Evolutionary conservation across 2,329 filamentous ascomycete species (phyloP).

Genomic region (Fusarium oligoseptatum): DNA sequence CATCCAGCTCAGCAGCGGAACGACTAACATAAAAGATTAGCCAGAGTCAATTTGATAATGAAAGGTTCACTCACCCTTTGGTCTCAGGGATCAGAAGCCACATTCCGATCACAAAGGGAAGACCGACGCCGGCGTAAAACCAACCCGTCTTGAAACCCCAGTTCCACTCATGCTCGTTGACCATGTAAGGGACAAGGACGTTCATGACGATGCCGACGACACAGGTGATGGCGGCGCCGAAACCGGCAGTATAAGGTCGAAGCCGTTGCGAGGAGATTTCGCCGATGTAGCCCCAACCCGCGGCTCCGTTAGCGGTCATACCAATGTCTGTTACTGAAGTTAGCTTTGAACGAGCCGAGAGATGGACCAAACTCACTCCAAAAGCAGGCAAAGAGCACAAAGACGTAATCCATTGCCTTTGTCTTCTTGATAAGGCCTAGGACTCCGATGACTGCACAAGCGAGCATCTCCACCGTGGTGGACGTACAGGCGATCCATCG

Average conservation of each 20-base stretch:
- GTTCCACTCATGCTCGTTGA: background rate
- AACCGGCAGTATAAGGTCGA: background rate
- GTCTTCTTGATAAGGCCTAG: background rate
- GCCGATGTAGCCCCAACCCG: conserved; percentile 1
- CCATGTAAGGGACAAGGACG: background rate
- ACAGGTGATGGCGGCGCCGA: background rate
- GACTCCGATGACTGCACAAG: background rate
- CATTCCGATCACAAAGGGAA: background rate
- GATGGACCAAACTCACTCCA: background rate
- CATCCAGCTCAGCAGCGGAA: conserved; percentile 27
- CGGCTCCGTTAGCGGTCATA: background rate
- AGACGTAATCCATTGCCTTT: background rate
- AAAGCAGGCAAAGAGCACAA: background rate
- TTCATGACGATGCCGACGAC: background rate
- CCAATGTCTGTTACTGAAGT: background rate
- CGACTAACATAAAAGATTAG: background rate
- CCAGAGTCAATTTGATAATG: rapidly evolving
- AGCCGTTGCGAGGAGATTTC: conserved; percentile 1
- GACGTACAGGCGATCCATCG: background rate
- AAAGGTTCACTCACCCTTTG: background rate
- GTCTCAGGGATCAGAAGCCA: conserved; percentile 1
- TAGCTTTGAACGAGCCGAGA: background rate
- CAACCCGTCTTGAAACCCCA: background rate
- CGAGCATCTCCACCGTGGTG: background rate
- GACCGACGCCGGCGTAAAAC: background rate